Evolutionary conservation across 2,329 filamentous ascomycete genomes (phyloP).

Genomic region (Botrytis aclada): DNA sequence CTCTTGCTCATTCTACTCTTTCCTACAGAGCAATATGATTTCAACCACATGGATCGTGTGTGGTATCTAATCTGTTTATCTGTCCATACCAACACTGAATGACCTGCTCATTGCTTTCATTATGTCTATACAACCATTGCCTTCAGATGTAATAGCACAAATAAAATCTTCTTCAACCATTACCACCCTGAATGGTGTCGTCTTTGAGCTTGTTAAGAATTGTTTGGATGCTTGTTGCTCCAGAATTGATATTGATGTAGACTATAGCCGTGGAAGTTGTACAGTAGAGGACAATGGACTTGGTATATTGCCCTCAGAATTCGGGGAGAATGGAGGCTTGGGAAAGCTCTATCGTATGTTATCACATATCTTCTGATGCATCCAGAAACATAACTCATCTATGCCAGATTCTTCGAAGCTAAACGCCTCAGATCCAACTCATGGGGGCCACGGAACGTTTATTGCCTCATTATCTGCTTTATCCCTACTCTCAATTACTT

Average conservation of each 20-base stretch:
- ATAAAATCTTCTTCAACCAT: constrained; percentile 84
- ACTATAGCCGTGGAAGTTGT: constrained; percentile 74
- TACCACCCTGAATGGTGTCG: constrained; percentile 67
- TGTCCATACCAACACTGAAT: no score
- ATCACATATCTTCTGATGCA: constrained; percentile 1
- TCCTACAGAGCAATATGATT: background rate
- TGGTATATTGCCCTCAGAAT: constrained; percentile 74
- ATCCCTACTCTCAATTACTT: constrained; percentile 74
- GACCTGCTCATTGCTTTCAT: background rate
- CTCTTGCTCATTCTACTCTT: constrained; percentile 12
- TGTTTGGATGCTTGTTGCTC: constrained; percentile 75
- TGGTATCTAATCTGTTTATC: background rate
- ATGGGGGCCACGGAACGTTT: constrained; percentile 73
- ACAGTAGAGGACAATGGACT: constrained; percentile 78
- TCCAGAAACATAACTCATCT: constrained; percentile 23
- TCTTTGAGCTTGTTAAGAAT: constrained; percentile 75
- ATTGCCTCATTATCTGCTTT: constrained; percentile 72
- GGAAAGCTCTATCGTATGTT: constrained; percentile 68
- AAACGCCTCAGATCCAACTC: constrained; percentile 43
- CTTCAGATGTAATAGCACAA: constrained; percentile 67
- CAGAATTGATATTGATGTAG: constrained; percentile 66
- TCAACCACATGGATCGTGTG: background rate
- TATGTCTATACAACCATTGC: constrained; percentile 65
- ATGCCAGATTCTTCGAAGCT: constrained; percentile 75
- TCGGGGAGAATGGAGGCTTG: constrained; percentile 65